These are phyloP conservation scores for Porpolomopsis calyptriformis DNA, from an alignment of 768 basidiomycete species.

Conservation along the genomic window DNA sequence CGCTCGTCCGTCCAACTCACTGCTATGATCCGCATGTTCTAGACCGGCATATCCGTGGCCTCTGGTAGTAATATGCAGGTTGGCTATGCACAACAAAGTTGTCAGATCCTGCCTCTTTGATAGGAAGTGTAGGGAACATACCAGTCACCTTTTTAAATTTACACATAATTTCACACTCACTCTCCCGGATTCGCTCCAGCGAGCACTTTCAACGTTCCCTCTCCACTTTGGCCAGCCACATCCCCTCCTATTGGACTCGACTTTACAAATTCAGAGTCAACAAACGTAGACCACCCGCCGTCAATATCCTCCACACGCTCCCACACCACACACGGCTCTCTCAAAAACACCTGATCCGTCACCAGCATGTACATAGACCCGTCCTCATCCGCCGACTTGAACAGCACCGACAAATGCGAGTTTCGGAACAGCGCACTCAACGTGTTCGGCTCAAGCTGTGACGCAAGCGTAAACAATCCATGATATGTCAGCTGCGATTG, in stretches of 20 bases:
- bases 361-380: constrained; percentile 68
- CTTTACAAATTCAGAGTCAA: constrained; percentile 56
- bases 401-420: constrained; percentile 82
- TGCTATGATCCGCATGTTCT: too few species aligned
- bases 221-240: constrained; percentile 62
- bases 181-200: constrained; percentile 58
- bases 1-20: too few species aligned
- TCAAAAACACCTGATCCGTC: constrained; percentile 72
- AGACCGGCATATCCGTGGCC: too few species aligned
- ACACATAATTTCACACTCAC: too few species aligned
- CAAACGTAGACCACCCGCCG: constrained; percentile 65
- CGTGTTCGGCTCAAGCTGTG: constrained; percentile 40
- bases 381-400: constrained; percentile 39
- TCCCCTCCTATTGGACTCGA: constrained; percentile 71
- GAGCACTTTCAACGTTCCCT: constrained; percentile 42
- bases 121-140: too few species aligned
- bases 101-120: too few species aligned
- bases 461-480: constrained; percentile 72
- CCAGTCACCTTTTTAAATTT: too few species aligned
- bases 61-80: too few species aligned
- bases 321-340: constrained; percentile 79
- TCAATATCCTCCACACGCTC: constrained; percentile 85
- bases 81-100: too few species aligned
- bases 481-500: constrained; percentile 82
- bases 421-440: constrained; percentile 86